Base-by-base conservation (phyloP, 768 basidiomycete species). In the Tricholoma sp. region DNA sequence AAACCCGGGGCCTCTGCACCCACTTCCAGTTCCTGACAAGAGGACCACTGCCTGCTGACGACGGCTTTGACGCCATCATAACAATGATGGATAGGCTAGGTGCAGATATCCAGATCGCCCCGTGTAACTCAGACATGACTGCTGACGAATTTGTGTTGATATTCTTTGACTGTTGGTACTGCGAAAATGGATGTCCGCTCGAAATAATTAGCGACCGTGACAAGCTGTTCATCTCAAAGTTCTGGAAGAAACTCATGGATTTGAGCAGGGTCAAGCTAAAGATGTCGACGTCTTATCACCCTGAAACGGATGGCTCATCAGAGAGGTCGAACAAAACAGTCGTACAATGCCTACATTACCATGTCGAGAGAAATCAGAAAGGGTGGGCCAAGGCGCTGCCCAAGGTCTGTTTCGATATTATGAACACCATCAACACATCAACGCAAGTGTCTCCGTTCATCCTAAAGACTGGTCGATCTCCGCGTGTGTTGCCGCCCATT, bases 201-300 rank as follows among this genome's bases (percentile, higher is more conserved):
- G 44, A 63, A 1, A 66, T 77, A 6, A 61, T 74, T 0, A 63
- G 52, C 0, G 71, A 77, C 58, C 50, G 69, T 4, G 70, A 74
- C 39, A 65, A 70, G 50, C 53, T 71, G 13, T 74, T 73, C 50
- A 59, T 70, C 0, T 69, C 48, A 60, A 2, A 54, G 53, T 52
- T 71, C 47, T 49, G 47, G 47, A 29, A 3, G 7, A 17, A 41
- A 29, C n/a, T n/a, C n/a, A 11, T 34, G 32, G 20, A n/a, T n/a
- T n/a, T n/a, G n/a, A n/a, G 24, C 17, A 12, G 44, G 29, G 12
- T 59, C 52, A 28, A 51, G 28, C 42, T 39, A 31, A 33, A 33
- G 39, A 31, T 49, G 50, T 47, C 54, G n/a, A n/a, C n/a, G n/a
- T n/a, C n/a, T n/a, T n/a, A 49, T n/a, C 47, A 49, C 18, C 47